Conservation (phyloP, 2,329 filamentous ascomycete species). For the Aspergillus phoenicis region DNA sequence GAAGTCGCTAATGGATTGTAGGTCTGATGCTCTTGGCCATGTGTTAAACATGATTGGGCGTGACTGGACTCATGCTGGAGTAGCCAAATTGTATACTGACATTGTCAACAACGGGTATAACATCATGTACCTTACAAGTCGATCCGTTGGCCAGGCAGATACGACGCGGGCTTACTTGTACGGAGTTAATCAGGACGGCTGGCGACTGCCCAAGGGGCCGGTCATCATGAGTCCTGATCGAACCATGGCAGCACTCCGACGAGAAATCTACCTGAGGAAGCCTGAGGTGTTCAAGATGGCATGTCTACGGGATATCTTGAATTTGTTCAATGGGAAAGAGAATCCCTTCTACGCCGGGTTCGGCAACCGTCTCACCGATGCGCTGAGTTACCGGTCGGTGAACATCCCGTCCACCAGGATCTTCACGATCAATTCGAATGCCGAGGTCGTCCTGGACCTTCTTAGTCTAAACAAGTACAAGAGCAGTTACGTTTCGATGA, state of each 20-base stretch:
- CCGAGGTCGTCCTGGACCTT: conserved; percentile 89
- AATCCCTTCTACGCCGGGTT: conserved; percentile 97
- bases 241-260: conserved; percentile 86
- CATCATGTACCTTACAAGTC: conserved; percentile 95
- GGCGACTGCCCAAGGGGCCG: conserved; percentile 81
- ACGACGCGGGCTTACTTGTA: conserved; percentile 86
- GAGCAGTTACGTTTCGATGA: conserved; percentile 95
- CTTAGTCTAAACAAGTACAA: conserved; percentile 91
- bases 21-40: conserved; percentile 86
- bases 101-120: conserved; percentile 97
- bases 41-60: conserved; percentile 95
- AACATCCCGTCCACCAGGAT: conserved; percentile 93
- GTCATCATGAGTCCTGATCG: conserved; percentile 94
- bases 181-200: conserved; percentile 85
- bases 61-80: conserved; percentile 96
- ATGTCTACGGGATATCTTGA: conserved; percentile 89
- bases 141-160: conserved; percentile 91
- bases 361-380: conserved; percentile 93
- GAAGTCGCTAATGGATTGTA: conserved; percentile 21
- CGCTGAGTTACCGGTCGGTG: conserved; percentile 91
- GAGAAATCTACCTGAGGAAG: conserved; percentile 93
- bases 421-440: conserved; percentile 98
- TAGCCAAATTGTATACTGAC: conserved; percentile 95
- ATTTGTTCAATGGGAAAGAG: conserved; percentile 73
- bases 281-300: conserved; percentile 99